Evolutionary conservation across 495 filamentous ascomycete genomes (phyloP).

Genomic region (Xylaria nigripes): DNA sequence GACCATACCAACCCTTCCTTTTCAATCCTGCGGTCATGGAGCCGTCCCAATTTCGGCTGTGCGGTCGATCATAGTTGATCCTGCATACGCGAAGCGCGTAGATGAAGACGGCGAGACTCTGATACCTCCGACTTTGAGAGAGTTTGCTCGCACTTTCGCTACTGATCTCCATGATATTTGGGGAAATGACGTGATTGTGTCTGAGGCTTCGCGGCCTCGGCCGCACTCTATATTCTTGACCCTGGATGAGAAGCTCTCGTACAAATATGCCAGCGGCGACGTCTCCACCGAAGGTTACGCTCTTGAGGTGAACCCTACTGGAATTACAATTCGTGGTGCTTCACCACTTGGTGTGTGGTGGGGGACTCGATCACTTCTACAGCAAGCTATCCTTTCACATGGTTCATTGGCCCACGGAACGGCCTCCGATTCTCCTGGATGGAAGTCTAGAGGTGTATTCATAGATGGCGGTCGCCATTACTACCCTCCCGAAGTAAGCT

Average conservation of each 20-base stretch:
- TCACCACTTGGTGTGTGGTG: slow-evolving; percentile 46
- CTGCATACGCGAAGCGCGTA: slow-evolving; percentile 27
- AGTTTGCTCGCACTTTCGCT: slow-evolving; percentile 38
- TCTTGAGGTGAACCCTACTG: slow-evolving; percentile 28
- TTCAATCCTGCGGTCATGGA: slow-evolving; percentile 21
- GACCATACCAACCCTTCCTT: slow-evolving; percentile 33
- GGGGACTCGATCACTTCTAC: slow-evolving; percentile 44
- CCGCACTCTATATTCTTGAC: slow-evolving; percentile 39
- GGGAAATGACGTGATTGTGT: slow-evolving; percentile 22
- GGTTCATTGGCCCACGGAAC: slow-evolving; percentile 30
- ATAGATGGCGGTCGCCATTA: slow-evolving; percentile 44
- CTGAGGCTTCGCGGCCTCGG: slow-evolving; percentile 9
- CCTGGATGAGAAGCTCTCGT: slow-evolving; percentile 32
- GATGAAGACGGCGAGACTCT: slow-evolving; percentile 38
- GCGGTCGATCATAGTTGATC: slow-evolving; percentile 34
- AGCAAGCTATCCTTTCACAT: slow-evolving; percentile 33
- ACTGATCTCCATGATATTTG: slow-evolving; percentile 29
- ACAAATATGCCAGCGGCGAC: slow-evolving; percentile 33
- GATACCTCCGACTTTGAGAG: slow-evolving; percentile 38
- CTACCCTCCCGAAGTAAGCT: slow-evolving; percentile 34
- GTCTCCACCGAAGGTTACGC: slow-evolving; percentile 42
- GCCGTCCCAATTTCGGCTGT: slow-evolving; percentile 26
- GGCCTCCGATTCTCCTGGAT: slow-evolving; percentile 40
- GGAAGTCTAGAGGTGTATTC: slow-evolving; percentile 41
- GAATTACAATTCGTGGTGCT: slow-evolving; percentile 40